Evolutionary conservation across 768 basidiomycete genomes (phyloP).

Genomic region (Rhizopogon rudus): DNA sequence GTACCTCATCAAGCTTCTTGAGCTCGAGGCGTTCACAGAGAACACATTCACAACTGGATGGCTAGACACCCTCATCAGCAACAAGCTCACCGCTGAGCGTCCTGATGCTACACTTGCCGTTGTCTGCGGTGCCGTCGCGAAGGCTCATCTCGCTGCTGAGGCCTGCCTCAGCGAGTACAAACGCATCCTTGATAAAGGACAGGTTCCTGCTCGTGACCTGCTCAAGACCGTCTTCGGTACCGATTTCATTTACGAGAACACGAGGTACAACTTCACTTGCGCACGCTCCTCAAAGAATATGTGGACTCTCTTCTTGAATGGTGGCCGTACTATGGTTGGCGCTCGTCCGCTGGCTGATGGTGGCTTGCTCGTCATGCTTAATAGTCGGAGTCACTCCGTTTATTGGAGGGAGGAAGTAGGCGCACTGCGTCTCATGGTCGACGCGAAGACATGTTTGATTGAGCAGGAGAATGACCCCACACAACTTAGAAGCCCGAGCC

Average conservation of each 20-base stretch:
- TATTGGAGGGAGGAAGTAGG: conserved; percentile 99
- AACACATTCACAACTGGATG: conserved; percentile 99
- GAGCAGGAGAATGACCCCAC: conserved; percentile 99
- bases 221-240: conserved; percentile 95
- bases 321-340: conserved; percentile 88
- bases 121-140: conserved; percentile 93
- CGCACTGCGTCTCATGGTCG: conserved; percentile 86
- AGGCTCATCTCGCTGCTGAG: conserved; percentile 87
- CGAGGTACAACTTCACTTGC: conserved; percentile 93
- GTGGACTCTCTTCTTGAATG: conserved; percentile 97
- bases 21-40: conserved; percentile 92
- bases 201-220: conserved; percentile 91
- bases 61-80: conserved; percentile 96
- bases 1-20: conserved; percentile 96
- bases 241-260: conserved; percentile 97
- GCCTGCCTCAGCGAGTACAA: conserved; percentile 92
- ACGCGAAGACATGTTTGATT: conserved; percentile 96
- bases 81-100: conserved; percentile 94
- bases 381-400: conserved; percentile 93
- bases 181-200: conserved; percentile 94
- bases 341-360: conserved; percentile 92
- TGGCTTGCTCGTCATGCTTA: conserved; percentile 85
- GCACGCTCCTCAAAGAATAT: conserved; percentile 82
- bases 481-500: conserved; percentile 91
- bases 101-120: conserved; percentile 92